Base-by-base conservation (phyloP, 2,329 filamentous ascomycete species). In the Fusarium solani-melongenae region DNA sequence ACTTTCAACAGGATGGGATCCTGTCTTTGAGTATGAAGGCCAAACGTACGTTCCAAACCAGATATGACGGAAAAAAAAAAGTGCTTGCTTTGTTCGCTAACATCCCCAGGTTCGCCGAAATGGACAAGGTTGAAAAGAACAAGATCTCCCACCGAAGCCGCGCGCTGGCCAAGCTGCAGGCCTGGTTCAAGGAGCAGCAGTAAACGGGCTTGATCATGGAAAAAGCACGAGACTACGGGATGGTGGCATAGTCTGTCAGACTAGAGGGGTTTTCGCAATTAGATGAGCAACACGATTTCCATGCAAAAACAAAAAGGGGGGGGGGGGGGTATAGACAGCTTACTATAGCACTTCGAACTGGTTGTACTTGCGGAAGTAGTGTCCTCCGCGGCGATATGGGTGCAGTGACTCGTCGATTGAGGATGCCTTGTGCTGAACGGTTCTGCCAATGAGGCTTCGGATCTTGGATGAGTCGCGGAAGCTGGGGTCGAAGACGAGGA, bases 11-110 rank as follows among this genome's bases (percentile, higher is more conserved):
- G 95, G 96, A 53, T 99, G 96, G 96, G 96, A 99, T 82, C 91
- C 96, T 3, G 92, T 97, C 73, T 99, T 99, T 78, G 96, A 99
- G 84, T 96, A 97, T 76, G 89, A 97, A 73, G 95, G 95, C 46
- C 86, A 94, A 84, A 99, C 96, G 85, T 90, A 82, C 80, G 88
- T 83, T 46, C 29, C 20, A 14, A 27, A 20, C n/a, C 7, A 27
- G 53, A 12, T 31, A 0, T 1, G n/a, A n/a, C 0, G 29, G 29
- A 24, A 7, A 14, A n/a, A 29, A 51, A 49, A 17, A 51, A 17
- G 10, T 51, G 49, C 49, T 53, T 33, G 49, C 44, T 61, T 24
- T 46, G 22, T 27, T 24, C 20, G 56, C 75, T 78, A 36, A 78
- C 66, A 10, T 31, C 51, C 11, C 2, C 51, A 93, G 91, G 3